A percentile compares a stretch with the other conserved stretches of the same genome.
Conservation (phyloP, 164 flowering plant genomes). For the Aristolochia fimbriata region DNA sequence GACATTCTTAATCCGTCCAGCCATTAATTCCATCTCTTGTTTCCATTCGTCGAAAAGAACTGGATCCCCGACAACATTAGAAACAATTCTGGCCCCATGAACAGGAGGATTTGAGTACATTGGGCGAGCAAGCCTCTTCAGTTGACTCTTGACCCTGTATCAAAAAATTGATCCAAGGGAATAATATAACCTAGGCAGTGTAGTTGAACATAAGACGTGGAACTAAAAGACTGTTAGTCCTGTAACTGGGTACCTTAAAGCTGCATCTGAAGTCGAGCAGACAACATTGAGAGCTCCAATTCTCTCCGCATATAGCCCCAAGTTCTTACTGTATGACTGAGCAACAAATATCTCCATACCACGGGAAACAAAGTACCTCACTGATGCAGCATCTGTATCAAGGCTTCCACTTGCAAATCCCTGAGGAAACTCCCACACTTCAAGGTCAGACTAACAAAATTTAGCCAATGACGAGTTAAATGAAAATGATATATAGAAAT, state of each 20-base stretch:
- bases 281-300: slow-evolving; percentile 92
- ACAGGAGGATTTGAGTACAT: slow-evolving; percentile 98
- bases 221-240: background rate
- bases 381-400: slow-evolving; percentile 89
- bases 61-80: slow-evolving; percentile 82
- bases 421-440: slow-evolving; percentile 23
- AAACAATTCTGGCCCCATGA: slow-evolving; percentile 93
- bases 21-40: slow-evolving; percentile 94
- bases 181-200: background rate
- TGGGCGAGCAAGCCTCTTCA: slow-evolving; percentile 92
- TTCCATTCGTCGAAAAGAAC: slow-evolving; percentile 84
- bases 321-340: slow-evolving; percentile 93
- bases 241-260: slow-evolving; percentile 42
- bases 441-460: background rate
- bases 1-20: slow-evolving; percentile 90
- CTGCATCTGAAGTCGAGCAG: slow-evolving; percentile 82
- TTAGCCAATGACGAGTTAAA: background rate
- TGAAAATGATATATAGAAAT: background rate
- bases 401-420: slow-evolving; percentile 99
- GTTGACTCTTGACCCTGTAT: slow-evolving; percentile 92
- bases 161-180: background rate
- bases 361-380: slow-evolving; percentile 75
- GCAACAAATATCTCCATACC: slow-evolving; percentile 92
- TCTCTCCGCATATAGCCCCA: slow-evolving; percentile 93
- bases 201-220: background rate